Base-by-base conservation (phyloP, 306 rosid genomes). In the Sophora flavescens region DNA sequence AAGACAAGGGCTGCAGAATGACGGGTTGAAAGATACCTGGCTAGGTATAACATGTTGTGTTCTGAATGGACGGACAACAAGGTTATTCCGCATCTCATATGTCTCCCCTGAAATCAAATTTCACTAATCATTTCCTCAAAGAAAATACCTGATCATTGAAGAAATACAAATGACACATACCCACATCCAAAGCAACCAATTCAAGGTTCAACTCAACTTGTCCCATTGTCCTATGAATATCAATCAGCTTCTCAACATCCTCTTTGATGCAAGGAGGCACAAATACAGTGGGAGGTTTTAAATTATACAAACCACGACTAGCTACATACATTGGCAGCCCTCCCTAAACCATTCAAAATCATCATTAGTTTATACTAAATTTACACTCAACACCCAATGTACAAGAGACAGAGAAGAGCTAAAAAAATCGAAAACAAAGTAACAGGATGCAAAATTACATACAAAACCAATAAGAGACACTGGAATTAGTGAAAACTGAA, bases 251-350 rank as follows among this genome's bases (percentile, higher is more conserved):
- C 90, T 90, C 91, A 79, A 95, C 98, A 72, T 95, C 93, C 14
- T 89, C 97, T 80, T 85, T 85, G 79, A 95, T 88, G 80, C 88
- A 86, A 80, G 98, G 96, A 83, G 97, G 97, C 45, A 95, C 95
- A 82, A 95, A 92, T 26, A 95, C 88, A 2, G 96, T 95, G 7
- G 98, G 96, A 69, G 97, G 97, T 68, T 87, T 89, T 68, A 92
- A 87, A 81, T 82, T 95, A 81, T 90, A 95, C 77, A 95, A 87
- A 59, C 91, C 97, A 48, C 98, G 96, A 80, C 96, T 92, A 38
- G 97, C 97, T 60, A 90, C 86, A 72, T 95, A 92, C 97, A 92
- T 92, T 10, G 98, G 97, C 75, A 92, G 83, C 70, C 98, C 98
- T 65, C 98, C 98, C 98, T 95, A 87, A 64, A 79, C 65, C 68